Percentiles rank a stretch among this genome's conserved stretches.
These are phyloP conservation scores for Penicillium alfredii DNA, from an alignment of 495 filamentous ascomycete genomes.

Conservation along the genomic window DNA sequence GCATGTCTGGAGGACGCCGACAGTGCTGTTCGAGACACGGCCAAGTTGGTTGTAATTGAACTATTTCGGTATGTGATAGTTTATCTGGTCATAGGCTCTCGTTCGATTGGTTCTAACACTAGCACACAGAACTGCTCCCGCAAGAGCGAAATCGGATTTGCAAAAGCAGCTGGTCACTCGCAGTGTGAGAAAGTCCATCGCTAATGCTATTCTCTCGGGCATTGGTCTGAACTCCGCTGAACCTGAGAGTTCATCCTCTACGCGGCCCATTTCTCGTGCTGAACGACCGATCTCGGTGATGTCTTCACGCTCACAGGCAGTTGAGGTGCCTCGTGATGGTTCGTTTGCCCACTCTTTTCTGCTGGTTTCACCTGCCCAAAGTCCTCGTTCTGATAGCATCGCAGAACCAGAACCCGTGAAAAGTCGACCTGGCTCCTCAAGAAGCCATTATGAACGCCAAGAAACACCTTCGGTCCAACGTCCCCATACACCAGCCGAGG, in stretches of 20 bases:
- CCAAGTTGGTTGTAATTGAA: conserved; percentile 74
- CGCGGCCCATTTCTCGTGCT: conserved; percentile 40
- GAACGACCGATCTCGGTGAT: conserved; percentile 33
- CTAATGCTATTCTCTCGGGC: conserved; percentile 66
- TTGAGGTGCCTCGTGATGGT: conserved; percentile 23
- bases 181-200: conserved; percentile 79
- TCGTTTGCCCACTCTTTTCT: conserved; percentile 1
- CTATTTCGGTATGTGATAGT: conserved; percentile 62
- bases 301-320: conserved; percentile 21
- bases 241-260: conserved; percentile 17
- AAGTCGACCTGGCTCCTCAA: conserved; percentile 16
- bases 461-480: conserved; percentile 12
- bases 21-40: conserved; percentile 72
- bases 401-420: conserved; percentile 11
- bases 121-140: conserved; percentile 59
- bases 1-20: conserved; percentile 86
- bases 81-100: conserved; percentile 1
- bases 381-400: conserved; percentile 6
- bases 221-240: conserved; percentile 47
- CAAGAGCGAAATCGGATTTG: conserved; percentile 78
- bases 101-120: conserved; percentile 8
- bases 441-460: conserved; percentile 10
- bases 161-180: conserved; percentile 73
- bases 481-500: conserved; percentile 18
- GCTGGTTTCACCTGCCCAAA: background rate